These are phyloP conservation scores for Neurospora sp. DNA, from an alignment of 2,329 filamentous ascomycete species.

Conservation along the genomic window DNA sequence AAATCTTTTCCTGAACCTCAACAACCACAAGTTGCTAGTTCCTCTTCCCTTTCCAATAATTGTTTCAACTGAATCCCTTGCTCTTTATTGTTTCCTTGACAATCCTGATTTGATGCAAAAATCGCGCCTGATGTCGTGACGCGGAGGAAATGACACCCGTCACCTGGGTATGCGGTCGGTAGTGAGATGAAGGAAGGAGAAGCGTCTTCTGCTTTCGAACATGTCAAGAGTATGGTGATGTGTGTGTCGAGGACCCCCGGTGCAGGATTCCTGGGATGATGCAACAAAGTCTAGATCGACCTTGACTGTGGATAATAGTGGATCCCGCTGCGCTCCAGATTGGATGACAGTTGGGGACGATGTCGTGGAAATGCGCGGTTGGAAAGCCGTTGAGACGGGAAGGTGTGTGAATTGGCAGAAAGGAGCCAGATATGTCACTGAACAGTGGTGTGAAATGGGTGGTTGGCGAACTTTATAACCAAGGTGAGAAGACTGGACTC, in stretches of 20 bases:
- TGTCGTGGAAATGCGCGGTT: conserved; percentile 3
- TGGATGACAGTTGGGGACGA: conserved; percentile 11
- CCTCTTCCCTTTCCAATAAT: not conserved
- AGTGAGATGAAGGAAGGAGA: conserved; percentile 41
- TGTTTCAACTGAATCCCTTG: conserved; percentile 9
- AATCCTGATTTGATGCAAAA: conserved; percentile 6
- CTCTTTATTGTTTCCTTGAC: conserved; percentile 11
- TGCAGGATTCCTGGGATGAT: conserved; percentile 18
- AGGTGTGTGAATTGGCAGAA: conserved; percentile 15
- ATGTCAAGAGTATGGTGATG: conserved; percentile 36
- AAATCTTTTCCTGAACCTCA: not conserved
- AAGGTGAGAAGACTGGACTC: conserved; percentile 9
- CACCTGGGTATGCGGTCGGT: conserved; percentile 55
- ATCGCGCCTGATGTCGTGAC: conserved; percentile 38
- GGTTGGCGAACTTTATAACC: conserved; percentile 16
- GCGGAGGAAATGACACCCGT: conserved; percentile 39
- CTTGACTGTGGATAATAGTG: conserved; percentile 29
- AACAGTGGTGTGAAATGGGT: conserved; percentile 12
- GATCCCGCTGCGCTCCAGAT: conserved; percentile 28
- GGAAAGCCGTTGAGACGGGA: conserved; percentile 4
- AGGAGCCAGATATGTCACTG: conserved; percentile 16
- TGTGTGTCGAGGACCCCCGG: conserved; percentile 27
- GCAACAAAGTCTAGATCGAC: conserved; percentile 30
- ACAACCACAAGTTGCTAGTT: not conserved
- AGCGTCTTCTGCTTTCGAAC: conserved; percentile 46